phyloP scores from a whole-genome alignment of 257 asterid genomes.

The Solanum infundibuliforme region DNA sequence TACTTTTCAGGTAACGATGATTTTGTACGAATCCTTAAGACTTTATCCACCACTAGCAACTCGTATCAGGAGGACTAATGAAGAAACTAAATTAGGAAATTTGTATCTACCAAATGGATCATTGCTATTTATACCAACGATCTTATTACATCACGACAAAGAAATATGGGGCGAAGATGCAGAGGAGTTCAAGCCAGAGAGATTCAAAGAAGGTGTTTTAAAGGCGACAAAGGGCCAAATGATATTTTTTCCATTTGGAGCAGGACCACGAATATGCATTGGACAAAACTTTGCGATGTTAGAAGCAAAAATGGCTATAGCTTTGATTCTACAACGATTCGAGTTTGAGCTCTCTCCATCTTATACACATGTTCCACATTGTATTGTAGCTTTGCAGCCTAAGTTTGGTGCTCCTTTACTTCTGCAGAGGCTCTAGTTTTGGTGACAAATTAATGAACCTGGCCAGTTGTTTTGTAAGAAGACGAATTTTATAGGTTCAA shows the following conservation, averaged over 20 bases:
- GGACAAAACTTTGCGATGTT: constrained; percentile 36
- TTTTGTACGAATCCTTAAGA: too few species aligned
- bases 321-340: too few species aligned
- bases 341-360: too few species aligned
- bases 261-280: constrained; percentile 49
- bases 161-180: constrained; percentile 48
- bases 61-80: not conserved
- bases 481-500: not conserved
- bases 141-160: constrained; percentile 28
- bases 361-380: not conserved
- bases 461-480: not conserved
- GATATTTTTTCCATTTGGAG: constrained; percentile 29
- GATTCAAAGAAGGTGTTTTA: constrained; percentile 32
- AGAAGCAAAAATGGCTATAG: too few species aligned
- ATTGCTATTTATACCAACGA: constrained; percentile 13
- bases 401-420: constrained; percentile 18
- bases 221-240: constrained; percentile 24
- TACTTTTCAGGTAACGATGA: too few species aligned
- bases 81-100: constrained; percentile 24
- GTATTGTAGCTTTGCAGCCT: constrained; percentile 16
- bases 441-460: not conserved
- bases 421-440: constrained; percentile 1
- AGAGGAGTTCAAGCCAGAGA: constrained; percentile 42
- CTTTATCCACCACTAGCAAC: not conserved
- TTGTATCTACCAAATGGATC: constrained; percentile 29